These are phyloP conservation scores for Kwoniella dejecticola DNA, from an alignment of 768 basidiomycete species.

Conservation along the genomic window DNA sequence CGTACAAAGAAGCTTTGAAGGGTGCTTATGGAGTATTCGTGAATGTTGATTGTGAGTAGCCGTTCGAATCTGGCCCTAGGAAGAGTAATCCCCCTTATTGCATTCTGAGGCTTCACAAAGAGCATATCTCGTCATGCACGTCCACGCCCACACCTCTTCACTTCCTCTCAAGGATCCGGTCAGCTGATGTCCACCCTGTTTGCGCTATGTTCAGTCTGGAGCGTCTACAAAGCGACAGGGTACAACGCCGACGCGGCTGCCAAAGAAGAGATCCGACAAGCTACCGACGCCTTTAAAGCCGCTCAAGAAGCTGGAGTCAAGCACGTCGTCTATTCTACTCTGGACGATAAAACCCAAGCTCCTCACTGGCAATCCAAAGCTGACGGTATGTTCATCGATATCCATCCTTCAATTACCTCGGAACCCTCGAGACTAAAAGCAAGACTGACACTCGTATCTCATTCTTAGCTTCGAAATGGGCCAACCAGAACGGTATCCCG, in stretches of 20 bases:
- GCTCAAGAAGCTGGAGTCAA: constrained; percentile 28
- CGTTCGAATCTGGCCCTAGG: background rate
- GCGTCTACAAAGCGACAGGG: background rate
- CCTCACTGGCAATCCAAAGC: constrained; percentile 23
- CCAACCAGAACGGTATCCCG: constrained; percentile 9
- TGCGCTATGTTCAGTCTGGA: constrained; percentile 2
- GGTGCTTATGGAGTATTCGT: constrained; percentile 11
- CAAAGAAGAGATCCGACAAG: constrained; percentile 11
- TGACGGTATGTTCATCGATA: constrained; percentile 18
- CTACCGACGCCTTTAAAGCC: constrained; percentile 22
- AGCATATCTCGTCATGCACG: too few species aligned
- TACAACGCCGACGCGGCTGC: background rate
- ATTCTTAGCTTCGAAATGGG: constrained; percentile 16
- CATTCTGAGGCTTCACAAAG: too few species aligned
- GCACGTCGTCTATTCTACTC: constrained; percentile 32
- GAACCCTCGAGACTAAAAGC: background rate
- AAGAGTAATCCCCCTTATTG: too few species aligned
- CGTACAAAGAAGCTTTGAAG: constrained; percentile 1
- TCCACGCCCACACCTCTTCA: background rate
- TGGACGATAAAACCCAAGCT: constrained; percentile 24
- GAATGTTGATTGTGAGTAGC: constrained; percentile 11
- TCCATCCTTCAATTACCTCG: background rate
- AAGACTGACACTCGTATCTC: background rate
- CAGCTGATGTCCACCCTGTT: background rate
- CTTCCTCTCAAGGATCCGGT: too few species aligned